phyloP scores from a whole-genome alignment of 257 asterid species.

The Fraxinus excelsior region DNA sequence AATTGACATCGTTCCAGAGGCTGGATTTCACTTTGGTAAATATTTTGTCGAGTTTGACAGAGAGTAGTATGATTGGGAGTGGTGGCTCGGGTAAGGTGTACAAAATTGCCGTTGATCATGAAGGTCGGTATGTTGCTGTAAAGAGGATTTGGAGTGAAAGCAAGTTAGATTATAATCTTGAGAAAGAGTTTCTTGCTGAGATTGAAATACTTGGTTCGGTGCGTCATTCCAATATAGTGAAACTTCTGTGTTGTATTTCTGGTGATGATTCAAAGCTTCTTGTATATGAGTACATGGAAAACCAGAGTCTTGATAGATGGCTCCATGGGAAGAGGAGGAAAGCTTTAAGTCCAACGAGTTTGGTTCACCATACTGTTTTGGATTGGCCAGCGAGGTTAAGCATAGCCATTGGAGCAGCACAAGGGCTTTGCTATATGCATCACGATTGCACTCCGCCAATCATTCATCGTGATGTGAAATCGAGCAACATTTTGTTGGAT shows the following conservation, averaged over 20 bases:
- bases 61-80: constrained; percentile 54
- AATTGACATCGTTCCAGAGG: constrained; percentile 74
- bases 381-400: constrained; percentile 68
- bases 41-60: constrained; percentile 50
- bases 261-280: constrained; percentile 52
- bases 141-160: constrained; percentile 46
- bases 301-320: constrained; percentile 65
- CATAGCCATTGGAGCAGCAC: constrained; percentile 65
- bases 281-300: constrained; percentile 62
- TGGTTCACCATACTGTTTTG: constrained; percentile 25
- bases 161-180: constrained; percentile 40
- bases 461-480: constrained; percentile 65
- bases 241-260: constrained; percentile 60
- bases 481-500: constrained; percentile 68
- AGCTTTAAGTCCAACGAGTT: background rate
- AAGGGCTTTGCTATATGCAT: constrained; percentile 74
- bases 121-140: constrained; percentile 48
- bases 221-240: constrained; percentile 64
- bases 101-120: constrained; percentile 34
- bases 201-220: constrained; percentile 59
- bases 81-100: constrained; percentile 74
- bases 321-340: constrained; percentile 41
- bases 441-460: constrained; percentile 62
- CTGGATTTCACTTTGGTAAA: constrained; percentile 47
- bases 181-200: constrained; percentile 65